Evolutionary conservation across 805 yeast genomes (phyloP).

Genomic region (Cyberlindnera saturnus): DNA sequence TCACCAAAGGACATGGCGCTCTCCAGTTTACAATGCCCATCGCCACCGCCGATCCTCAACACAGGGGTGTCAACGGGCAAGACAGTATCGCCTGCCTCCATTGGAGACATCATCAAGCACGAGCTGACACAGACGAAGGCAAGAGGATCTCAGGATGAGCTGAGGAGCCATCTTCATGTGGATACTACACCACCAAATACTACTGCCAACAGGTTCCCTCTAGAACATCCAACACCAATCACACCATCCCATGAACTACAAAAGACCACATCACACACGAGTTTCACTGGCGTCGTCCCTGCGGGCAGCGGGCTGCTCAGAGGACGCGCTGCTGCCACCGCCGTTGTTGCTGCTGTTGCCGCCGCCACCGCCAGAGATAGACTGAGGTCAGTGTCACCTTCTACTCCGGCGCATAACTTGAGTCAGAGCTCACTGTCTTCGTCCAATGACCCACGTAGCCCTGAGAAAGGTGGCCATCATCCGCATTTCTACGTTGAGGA

Average conservation of each 20-base stretch:
- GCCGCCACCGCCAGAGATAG: conserved; percentile 30
- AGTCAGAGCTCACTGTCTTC: conserved; percentile 21
- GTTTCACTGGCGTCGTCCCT: conserved; percentile 29
- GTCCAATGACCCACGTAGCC: conserved; percentile 4
- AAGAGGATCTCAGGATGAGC: no score
- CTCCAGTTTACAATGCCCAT: conserved; percentile 57
- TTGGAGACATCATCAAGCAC: conserved; percentile 18
- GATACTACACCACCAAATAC: neutral
- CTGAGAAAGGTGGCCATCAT: conserved; percentile 44
- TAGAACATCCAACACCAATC: conserved; percentile 11
- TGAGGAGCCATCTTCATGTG: no score
- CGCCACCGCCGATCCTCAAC: conserved; percentile 65
- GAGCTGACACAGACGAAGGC: conserved; percentile 5
- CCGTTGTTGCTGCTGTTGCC: conserved; percentile 34
- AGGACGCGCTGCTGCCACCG: conserved; percentile 32
- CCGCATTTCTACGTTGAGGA: conserved; percentile 76
- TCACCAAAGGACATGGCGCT: conserved; percentile 53
- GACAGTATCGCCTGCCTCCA: conserved; percentile 20
- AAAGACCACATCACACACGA: conserved; percentile 3
- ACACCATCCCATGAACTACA: neutral
- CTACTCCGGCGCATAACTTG: conserved; percentile 4
- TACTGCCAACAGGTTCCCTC: neutral
- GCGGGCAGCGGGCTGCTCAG: conserved; percentile 43
- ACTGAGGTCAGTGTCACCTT: conserved; percentile 14
- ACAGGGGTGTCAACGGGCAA: conserved; percentile 22